Evolutionary conservation across 73 alveolate genomes (phyloP).

Genomic region (Paramecium bursaria): DNA sequence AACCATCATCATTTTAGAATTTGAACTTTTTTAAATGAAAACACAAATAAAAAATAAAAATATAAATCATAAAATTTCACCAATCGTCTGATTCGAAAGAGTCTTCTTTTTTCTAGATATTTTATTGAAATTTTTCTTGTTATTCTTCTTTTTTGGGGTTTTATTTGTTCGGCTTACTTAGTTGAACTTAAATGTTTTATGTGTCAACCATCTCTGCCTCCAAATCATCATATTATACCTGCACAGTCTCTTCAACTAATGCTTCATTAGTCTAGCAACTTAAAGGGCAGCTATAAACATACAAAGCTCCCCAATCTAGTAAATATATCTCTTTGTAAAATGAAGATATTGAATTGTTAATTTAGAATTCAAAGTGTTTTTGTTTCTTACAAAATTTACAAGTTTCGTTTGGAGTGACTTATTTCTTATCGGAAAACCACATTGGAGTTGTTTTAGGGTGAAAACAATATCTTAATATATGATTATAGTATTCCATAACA

Average conservation of each 20-base stretch:
- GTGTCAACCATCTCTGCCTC: no score
- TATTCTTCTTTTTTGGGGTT: no score
- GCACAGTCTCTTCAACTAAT: slow-evolving; percentile 13
- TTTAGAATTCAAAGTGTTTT: slow-evolving; percentile 39
- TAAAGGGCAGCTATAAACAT: slow-evolving; percentile 35
- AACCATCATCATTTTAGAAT: no score
- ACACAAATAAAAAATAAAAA: no score
- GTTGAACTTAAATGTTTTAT: no score
- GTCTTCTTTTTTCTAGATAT: no score
- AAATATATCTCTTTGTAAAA: slow-evolving; percentile 7
- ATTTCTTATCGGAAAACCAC: slow-evolving; percentile 48
- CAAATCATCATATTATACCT: slow-evolving; percentile 22
- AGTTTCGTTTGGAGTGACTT: background rate
- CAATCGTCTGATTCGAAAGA: no score
- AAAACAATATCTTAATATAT: slow-evolving; percentile 53
- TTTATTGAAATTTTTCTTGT: no score
- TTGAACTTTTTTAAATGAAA: no score
- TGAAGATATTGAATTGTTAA: slow-evolving; percentile 24
- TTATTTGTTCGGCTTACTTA: no score
- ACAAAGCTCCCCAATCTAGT: slow-evolving; percentile 44
- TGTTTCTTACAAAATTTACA: slow-evolving; percentile 46
- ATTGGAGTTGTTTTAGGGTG: slow-evolving; percentile 13
- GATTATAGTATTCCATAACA: slow-evolving; percentile 18
- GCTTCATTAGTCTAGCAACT: slow-evolving; percentile 13
- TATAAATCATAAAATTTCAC: no score